Percentiles rank a stretch among this genome's conserved stretches.
These are phyloP conservation scores for Ophiocytium majus DNA, from an alignment of 352 stramenopile genomes.

Conservation along the genomic window DNA sequence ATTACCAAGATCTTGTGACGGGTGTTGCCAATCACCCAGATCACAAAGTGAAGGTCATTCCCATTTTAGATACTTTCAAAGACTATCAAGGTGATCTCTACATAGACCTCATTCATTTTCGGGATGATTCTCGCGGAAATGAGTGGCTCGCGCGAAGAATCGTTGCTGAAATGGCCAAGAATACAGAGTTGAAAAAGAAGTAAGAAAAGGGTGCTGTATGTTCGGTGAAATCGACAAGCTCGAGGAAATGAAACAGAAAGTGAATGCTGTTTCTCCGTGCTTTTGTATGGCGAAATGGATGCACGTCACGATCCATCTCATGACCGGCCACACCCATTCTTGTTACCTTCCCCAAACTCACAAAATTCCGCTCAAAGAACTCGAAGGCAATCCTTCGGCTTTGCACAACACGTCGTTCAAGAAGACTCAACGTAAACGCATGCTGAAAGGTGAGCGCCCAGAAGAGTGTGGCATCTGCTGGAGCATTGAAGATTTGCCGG, in stretches of 20 bases:
- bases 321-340: neutral
- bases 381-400: neutral
- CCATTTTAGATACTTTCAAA: neutral
- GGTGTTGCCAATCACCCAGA: neutral
- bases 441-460: neutral
- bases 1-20: neutral
- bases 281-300: neutral
- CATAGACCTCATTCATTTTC: conserved; percentile 7
- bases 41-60: neutral
- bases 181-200: conserved; percentile 1
- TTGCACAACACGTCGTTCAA: neutral
- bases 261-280: neutral
- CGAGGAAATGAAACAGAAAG: conserved; percentile 2
- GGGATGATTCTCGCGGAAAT: neutral
- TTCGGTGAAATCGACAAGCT: conserved; percentile 17
- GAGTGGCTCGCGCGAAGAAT: conserved; percentile 8
- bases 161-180: neutral
- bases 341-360: neutral
- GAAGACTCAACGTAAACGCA: neutral
- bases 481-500: neutral
- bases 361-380: neutral
- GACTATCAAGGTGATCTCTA: conserved; percentile 11
- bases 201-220: neutral
- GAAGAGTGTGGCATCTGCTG: neutral
- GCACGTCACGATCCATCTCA: neutral